These are phyloP conservation scores for Populus hybrid DNA, from an alignment of 441 rosid species.

Conservation along the genomic window DNA sequence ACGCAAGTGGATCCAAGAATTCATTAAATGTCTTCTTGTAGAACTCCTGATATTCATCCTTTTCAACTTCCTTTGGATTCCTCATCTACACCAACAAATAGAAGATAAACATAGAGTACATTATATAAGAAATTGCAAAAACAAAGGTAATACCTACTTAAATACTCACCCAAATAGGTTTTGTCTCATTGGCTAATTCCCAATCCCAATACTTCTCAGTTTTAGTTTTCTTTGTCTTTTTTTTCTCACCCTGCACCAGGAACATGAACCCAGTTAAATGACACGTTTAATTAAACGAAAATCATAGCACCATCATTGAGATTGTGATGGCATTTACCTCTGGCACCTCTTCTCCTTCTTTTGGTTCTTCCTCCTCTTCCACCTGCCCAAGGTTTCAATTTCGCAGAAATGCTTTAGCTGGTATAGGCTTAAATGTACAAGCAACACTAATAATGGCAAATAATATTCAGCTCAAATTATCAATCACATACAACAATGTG, in stretches of 20 bases:
- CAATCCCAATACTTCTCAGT: constrained; percentile 98
- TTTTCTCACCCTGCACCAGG: constrained; percentile 56
- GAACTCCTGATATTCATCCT: constrained; percentile 82
- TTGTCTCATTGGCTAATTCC: constrained; percentile 94
- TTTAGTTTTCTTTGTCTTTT: constrained; percentile 75
- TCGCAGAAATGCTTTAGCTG: not conserved
- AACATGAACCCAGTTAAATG: no score
- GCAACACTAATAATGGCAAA: not conserved
- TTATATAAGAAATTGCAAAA: not conserved
- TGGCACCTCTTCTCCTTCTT: constrained; percentile 72
- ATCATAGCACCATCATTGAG: not conserved
- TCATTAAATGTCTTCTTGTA: constrained; percentile 92
- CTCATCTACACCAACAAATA: constrained; percentile 55
- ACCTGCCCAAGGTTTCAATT: constrained; percentile 44
- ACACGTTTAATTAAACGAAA: not conserved
- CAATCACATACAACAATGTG: not conserved
- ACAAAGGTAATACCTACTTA: not conserved
- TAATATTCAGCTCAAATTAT: not conserved
- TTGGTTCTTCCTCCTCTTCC: constrained; percentile 70
- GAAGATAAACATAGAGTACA: not conserved
- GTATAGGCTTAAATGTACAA: not conserved
- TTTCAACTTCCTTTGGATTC: constrained; percentile 71
- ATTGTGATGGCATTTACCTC: constrained; percentile 43
- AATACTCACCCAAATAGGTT: constrained; percentile 88
- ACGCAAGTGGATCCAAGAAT: constrained; percentile 84